These are phyloP conservation scores for Dothistroma septosporum DNA, from an alignment of 2,329 filamentous ascomycete species.

Conservation along the genomic window DNA sequence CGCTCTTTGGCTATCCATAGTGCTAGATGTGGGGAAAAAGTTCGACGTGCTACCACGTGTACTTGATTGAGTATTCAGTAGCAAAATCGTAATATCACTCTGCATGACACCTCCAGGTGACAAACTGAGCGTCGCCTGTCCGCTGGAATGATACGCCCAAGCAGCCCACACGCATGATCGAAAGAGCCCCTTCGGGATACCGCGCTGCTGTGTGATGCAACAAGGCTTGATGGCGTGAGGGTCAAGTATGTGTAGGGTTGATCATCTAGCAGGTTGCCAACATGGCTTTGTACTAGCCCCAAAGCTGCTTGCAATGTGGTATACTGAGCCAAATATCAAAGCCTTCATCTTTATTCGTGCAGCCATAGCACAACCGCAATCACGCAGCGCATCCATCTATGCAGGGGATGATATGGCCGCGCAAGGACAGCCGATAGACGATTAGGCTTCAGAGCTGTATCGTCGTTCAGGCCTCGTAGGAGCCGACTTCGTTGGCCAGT, in stretches of 20 bases:
- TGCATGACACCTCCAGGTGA: too few species aligned
- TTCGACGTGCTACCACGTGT: too few species aligned
- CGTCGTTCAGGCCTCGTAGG: slow-evolving; percentile 5
- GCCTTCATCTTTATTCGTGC: background rate
- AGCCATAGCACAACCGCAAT: background rate
- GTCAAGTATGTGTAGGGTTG: background rate
- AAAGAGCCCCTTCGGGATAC: background rate
- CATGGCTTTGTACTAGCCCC: background rate
- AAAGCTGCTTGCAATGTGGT: background rate
- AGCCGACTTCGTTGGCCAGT: slow-evolving; percentile 25
- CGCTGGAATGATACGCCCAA: too few species aligned
- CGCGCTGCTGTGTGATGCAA: background rate
- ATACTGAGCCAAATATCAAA: background rate
- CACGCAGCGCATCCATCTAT: background rate
- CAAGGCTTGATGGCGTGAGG: background rate
- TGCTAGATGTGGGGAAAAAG: too few species aligned
- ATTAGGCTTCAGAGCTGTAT: background rate
- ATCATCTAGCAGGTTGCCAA: background rate
- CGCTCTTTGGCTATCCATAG: too few species aligned
- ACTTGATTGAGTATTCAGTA: too few species aligned
- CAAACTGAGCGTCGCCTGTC: too few species aligned
- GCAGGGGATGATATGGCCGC: background rate
- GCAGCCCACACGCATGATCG: too few species aligned
- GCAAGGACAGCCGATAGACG: background rate
- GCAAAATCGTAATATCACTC: too few species aligned